Evolutionary conservation across 2,329 filamentous ascomycete species (phyloP), one percentile per base, ranked within the genome.

Genomic region (Dothideomycetes sp.): DNA sequence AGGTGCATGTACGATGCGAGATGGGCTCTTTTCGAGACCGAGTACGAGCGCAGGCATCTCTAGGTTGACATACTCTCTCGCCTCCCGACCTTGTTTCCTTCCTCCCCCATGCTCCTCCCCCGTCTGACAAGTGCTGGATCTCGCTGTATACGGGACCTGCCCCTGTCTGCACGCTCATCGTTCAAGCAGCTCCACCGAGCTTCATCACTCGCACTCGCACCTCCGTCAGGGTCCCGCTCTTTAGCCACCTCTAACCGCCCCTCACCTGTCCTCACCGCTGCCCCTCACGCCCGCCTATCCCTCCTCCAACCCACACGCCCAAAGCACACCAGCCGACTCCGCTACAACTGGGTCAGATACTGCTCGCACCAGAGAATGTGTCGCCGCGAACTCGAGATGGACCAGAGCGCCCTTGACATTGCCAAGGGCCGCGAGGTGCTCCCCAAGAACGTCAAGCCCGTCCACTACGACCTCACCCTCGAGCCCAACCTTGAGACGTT

Each of bases 401-500:
- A 63, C 46, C 68, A 70, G 40, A 12, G 7, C 22, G 69, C 67
- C 47, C 66, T 73, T 47, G 70, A 79, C 57, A 69, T 81, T 51
- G 63, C 72, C 38, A 72, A 74, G 50, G 78, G 75, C 48, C 80
- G 89, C 53, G 83, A 94, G 68, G 81, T 96, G 49, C 73, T 96
- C 52, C 91, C 89, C 38, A 79, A 80, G 63, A 94, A 95, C 57
- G 86, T 95, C 54, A 82, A 89, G 60, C 88, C 89, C n/a, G 65
- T 73, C 30, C 87, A 96, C 66, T 96, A 96, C 65, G 78, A 94
- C 61, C 65, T 96, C 52, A 91, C 84, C 1, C 72, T 96, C 46
- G 91, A 96, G 66, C 87, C 89, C 40, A 77, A 95, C 66, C 84
- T 96, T 52, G 73, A 83, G 52, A 87, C 81, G 48, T 86, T 91